Base-by-base conservation (phyloP, 225 moss, liverwort and hornwort genomes). In the Straminergon stramineum region DNA sequence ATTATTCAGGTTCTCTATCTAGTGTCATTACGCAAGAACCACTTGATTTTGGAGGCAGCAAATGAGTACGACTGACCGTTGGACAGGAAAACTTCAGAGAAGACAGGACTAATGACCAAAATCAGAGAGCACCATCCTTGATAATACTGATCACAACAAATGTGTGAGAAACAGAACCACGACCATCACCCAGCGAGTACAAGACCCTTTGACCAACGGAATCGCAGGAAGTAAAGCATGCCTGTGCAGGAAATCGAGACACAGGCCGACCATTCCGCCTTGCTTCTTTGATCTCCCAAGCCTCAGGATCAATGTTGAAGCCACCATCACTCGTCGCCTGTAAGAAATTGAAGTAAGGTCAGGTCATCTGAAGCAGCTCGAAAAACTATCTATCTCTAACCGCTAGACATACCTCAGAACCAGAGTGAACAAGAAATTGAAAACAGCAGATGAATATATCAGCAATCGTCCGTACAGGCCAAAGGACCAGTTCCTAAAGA, bases 231-330 rank as follows among this genome's bases (percentile, higher is more conserved):
- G 84, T 41, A 75, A 56, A 73, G 70, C 93, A 74, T 92, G 95
- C 98, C 96, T 98, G 98, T 31, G 98, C 97, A 93, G 98, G 98
- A 94, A 95, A 98, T 81, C 97, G 93, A 61, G 98, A 98, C 66
- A 95, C 92, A 61, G 94, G 96, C 87, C 96, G 94, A 67, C 96
- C 96, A 88, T 90, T 95, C 89, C 94, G 96, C 37, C 91, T 94
- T 11, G 93, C 75, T 34, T 98, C 98, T 90, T 96, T 98, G 37
- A 93, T 93, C 90, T 97, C 98, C 95, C 96, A 98, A 81, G 98
- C 98, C 83, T 97, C 98, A 45, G 98, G 98, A 80, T 97, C 98
- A 75, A 98, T 96, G 75, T 98, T 98, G 94, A 97, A 87, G 73
- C 94, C 98, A 86, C 98, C 98, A 91, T 96, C 96, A 89, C 98